Percentiles rank a stretch among this genome's conserved stretches.
Evolutionary conservation across 495 filamentous ascomycete genomes (phyloP).

Genomic region (Parmelia sp.): DNA sequence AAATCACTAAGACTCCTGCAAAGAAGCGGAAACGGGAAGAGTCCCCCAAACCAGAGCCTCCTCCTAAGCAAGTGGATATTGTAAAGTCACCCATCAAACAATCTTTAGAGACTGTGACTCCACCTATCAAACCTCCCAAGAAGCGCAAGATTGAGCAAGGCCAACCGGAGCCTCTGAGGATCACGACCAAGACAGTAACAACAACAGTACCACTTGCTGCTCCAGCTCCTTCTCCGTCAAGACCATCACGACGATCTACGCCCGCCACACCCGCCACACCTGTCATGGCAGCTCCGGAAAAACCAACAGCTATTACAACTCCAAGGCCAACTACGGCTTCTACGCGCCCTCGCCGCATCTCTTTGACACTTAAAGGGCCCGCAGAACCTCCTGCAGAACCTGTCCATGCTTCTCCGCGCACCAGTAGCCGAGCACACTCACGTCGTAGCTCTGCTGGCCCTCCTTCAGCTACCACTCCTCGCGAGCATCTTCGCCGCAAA

Average conservation of each 20-base stretch:
- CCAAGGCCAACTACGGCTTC: slow-evolving; percentile 21
- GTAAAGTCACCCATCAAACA: not conserved
- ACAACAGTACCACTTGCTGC: slow-evolving; percentile 30
- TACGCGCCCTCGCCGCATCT: slow-evolving; percentile 27
- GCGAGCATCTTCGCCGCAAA: slow-evolving; percentile 41
- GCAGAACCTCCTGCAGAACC: slow-evolving; percentile 22
- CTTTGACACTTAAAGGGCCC: slow-evolving; percentile 27
- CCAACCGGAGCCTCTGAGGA: slow-evolving; percentile 38
- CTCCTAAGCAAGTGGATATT: slow-evolving; percentile 8
- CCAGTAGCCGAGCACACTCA: slow-evolving; percentile 36
- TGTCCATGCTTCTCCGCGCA: slow-evolving; percentile 17
- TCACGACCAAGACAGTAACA: slow-evolving; percentile 19
- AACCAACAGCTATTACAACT: slow-evolving; percentile 18
- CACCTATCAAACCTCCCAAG: slow-evolving; percentile 35
- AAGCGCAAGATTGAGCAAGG: slow-evolving; percentile 53
- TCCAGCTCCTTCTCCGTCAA: slow-evolving; percentile 27
- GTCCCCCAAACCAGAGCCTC: slow-evolving; percentile 14
- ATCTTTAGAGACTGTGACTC: slow-evolving; percentile 5
- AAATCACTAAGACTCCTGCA: slow-evolving; percentile 6
- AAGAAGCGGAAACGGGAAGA: slow-evolving; percentile 27
- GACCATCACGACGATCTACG: slow-evolving; percentile 12
- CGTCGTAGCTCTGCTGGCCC: slow-evolving; percentile 38
- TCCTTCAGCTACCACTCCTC: slow-evolving; percentile 31
- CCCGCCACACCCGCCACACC: slow-evolving; percentile 21
- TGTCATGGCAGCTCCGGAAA: slow-evolving; percentile 25